These are phyloP conservation scores for Coffea canephora DNA, from an alignment of 257 asterid species.

Conservation along the genomic window DNA sequence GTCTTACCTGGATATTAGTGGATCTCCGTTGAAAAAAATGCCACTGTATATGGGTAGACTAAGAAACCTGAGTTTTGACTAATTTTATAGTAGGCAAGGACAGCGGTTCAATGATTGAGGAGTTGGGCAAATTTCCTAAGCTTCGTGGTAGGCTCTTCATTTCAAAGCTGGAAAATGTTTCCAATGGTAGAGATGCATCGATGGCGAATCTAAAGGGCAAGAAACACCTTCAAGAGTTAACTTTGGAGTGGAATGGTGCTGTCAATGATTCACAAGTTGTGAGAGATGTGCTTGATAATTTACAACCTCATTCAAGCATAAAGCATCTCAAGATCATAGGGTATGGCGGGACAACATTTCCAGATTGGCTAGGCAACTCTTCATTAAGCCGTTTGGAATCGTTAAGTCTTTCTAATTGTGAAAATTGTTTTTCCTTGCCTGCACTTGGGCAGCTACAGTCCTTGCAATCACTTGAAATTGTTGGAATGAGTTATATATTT, in stretches of 20 bases:
- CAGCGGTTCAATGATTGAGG: slow-evolving; percentile 11
- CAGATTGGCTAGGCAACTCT: slow-evolving; percentile 38
- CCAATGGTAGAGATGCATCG: neutral
- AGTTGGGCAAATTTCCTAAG: slow-evolving; percentile 3
- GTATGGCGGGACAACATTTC: slow-evolving; percentile 35
- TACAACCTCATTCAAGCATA: slow-evolving; percentile 33
- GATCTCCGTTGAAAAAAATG: neutral
- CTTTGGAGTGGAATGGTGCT: neutral
- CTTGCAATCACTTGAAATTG: slow-evolving; percentile 27
- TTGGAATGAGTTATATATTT: slow-evolving; percentile 30
- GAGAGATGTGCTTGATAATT: slow-evolving; percentile 33
- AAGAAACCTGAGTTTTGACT: neutral
- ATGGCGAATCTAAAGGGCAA: slow-evolving; percentile 6
- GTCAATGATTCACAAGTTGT: neutral
- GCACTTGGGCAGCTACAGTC: slow-evolving; percentile 30
- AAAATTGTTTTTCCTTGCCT: slow-evolving; percentile 32
- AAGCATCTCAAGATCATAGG: slow-evolving; percentile 27
- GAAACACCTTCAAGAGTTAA: slow-evolving; percentile 5
- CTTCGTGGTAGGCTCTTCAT: slow-evolving; percentile 1
- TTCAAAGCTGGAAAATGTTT: slow-evolving; percentile 14
- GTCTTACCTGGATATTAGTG: neutral
- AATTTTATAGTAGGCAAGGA: neutral
- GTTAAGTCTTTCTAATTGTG: slow-evolving; percentile 33
- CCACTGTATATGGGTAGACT: neutral
- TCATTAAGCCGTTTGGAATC: slow-evolving; percentile 29